Evolutionary conservation across 1,139 yeast genomes (phyloP).

Genomic region (Geotrichum reessii): DNA sequence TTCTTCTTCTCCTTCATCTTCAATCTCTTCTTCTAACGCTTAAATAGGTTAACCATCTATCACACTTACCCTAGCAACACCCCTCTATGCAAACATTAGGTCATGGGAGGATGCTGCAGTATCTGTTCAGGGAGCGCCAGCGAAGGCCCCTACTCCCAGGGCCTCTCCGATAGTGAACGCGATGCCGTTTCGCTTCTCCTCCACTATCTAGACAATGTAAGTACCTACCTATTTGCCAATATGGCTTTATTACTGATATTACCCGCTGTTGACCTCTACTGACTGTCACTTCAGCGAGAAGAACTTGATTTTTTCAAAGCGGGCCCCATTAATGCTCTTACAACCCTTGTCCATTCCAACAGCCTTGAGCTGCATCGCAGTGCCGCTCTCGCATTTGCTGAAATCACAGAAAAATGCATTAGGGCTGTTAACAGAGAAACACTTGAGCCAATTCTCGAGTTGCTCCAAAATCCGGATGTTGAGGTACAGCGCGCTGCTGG

Average conservation of each 20-base stretch:
- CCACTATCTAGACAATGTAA: conserved; percentile 76
- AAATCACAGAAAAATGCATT: conserved; percentile 82
- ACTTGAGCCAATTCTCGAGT: conserved; percentile 82
- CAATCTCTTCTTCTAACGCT: not conserved
- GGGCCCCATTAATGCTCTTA: conserved; percentile 79
- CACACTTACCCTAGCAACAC: not conserved
- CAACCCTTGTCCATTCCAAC: conserved; percentile 90
- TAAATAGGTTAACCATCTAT: not conserved
- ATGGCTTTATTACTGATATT: not conserved
- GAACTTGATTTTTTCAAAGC: conserved; percentile 78
- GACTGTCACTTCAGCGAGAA: conserved; percentile 37
- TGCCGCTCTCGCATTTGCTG: conserved; percentile 98
- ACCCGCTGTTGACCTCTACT: not conserved
- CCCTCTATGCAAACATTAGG: not conserved
- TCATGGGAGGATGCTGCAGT: conserved; percentile 17
- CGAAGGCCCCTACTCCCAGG: conserved; percentile 10
- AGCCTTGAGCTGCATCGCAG: conserved; percentile 92
- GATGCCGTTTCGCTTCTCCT: conserved; percentile 90
- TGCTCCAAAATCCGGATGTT: conserved; percentile 79
- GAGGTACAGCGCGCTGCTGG: conserved; percentile 98
- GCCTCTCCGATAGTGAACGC: conserved; percentile 69
- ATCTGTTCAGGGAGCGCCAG: conserved; percentile 6
- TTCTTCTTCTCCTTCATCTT: not conserved
- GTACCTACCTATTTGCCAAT: conserved; percentile 23
- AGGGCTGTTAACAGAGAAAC: conserved; percentile 87